phyloP scores from a whole-genome alignment of 345 rosid species.

The Gossypium herbaceum region DNA sequence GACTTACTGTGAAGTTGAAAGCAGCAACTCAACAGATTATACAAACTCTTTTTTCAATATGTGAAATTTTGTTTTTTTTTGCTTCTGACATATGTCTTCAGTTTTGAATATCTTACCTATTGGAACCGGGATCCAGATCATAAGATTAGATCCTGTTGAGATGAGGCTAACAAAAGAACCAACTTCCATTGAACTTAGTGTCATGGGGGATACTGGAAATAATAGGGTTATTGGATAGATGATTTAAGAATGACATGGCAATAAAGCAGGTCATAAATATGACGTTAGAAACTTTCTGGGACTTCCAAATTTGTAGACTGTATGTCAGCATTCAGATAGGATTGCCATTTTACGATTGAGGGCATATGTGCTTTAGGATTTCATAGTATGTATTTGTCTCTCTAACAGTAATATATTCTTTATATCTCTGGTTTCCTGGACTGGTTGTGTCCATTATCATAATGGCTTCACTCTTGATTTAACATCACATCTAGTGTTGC shows the following conservation, averaged over 20 bases:
- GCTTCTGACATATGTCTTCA: background rate
- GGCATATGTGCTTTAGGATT: background rate
- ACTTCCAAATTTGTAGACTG: background rate
- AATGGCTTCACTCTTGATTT: background rate
- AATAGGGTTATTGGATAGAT: background rate
- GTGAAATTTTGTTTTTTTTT: background rate
- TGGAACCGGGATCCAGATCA: background rate
- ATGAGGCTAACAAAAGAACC: background rate
- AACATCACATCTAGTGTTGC: background rate
- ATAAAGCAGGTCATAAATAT: background rate
- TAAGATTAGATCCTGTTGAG: background rate
- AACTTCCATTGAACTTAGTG: background rate
- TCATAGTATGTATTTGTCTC: background rate
- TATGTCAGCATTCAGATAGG: background rate
- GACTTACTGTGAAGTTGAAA: background rate
- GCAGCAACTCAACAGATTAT: background rate
- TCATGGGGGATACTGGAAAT: background rate
- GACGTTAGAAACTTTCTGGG: background rate
- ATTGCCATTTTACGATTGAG: background rate
- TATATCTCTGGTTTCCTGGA: background rate
- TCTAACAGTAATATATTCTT: background rate
- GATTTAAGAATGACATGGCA: background rate
- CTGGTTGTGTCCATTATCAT: background rate
- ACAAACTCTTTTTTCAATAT: background rate
- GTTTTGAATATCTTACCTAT: background rate